Base-by-base conservation (phyloP, 257 asterid genomes). In the Ajuga chamaepitys region DNA sequence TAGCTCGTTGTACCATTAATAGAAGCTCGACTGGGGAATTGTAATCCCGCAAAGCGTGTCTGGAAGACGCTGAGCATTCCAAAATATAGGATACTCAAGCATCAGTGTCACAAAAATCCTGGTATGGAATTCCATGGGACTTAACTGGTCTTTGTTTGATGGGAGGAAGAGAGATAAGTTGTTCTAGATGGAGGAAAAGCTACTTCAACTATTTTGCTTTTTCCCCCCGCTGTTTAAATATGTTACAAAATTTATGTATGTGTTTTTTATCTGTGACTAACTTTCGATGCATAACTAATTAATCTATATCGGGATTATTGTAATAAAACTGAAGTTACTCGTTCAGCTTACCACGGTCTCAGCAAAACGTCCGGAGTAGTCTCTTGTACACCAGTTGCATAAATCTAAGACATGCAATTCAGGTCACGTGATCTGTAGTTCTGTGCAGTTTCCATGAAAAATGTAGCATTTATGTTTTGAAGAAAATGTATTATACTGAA, bases 181-280 rank as follows among this genome's bases (percentile, higher is more conserved):
- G 35, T 67, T 42, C 9, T 26, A 53, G 69, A 4, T n/a, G 25
- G 22, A 46, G 24, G 21, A 14, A 14, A 25, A 38, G 63, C 56
- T 51, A 30, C 68, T 70, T 62, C 65, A 53, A 53, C 60, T 54
- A 24, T 62, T 41, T 30, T 64, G 24, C n/a, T n/a, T n/a, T 54
- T 34, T 54, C 11, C 54, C 42, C 44, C 70, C 66, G 63, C 51
- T 55, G 52, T 63, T 62, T 40, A n/a, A 44, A 38, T 9, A 28
- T 51, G 48, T 34, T n/a, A n/a, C n/a, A n/a, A n/a, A n/a, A n/a
- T n/a, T n/a, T n/a, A n/a, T n/a, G n/a, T n/a, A n/a, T n/a, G n/a
- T n/a, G n/a, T n/a, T n/a, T 17, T 24, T 40, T 12, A 17, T 1
- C 30, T 50, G 46, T 59, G 16, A 22, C 20, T 58, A 67, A 57